Conservation (phyloP, 176 grass and related monocot species). For the Carex littledalei region DNA sequence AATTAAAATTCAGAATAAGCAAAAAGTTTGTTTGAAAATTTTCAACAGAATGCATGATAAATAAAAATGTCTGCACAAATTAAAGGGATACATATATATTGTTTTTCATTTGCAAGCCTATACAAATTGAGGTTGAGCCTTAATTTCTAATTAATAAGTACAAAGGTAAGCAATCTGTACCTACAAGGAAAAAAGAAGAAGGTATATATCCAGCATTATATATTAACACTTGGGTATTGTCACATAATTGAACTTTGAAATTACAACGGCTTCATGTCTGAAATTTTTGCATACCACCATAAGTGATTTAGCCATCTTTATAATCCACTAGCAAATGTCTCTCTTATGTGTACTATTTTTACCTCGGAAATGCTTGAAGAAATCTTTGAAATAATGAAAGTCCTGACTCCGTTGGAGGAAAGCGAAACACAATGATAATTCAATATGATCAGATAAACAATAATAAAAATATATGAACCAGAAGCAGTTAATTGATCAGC, state of each 20-base stretch:
- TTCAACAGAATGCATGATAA: background rate
- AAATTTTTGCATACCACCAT: background rate
- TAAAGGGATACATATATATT: background rate
- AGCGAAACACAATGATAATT: background rate
- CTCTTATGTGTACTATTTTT: background rate
- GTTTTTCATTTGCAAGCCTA: too few species aligned
- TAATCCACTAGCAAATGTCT: slow-evolving; percentile 15
- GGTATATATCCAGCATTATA: too few species aligned
- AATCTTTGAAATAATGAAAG: background rate
- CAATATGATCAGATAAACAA: background rate
- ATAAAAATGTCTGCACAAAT: background rate
- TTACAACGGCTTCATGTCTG: background rate
- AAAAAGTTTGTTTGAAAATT: background rate
- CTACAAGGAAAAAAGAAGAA: too few species aligned
- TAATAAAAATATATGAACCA: background rate
- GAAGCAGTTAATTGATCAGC: background rate
- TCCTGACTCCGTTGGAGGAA: background rate
- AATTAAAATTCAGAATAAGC: background rate
- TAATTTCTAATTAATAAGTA: too few species aligned
- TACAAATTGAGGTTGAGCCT: too few species aligned
- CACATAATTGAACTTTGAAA: slow-evolving; percentile 16
- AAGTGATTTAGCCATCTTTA: slow-evolving; percentile 9
- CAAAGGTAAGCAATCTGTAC: too few species aligned
- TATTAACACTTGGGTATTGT: background rate
- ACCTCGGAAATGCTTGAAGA: background rate